Evolutionary conservation across 2,329 filamentous ascomycete genomes (phyloP).

Genomic region (Neocucurbitaria cava): DNA sequence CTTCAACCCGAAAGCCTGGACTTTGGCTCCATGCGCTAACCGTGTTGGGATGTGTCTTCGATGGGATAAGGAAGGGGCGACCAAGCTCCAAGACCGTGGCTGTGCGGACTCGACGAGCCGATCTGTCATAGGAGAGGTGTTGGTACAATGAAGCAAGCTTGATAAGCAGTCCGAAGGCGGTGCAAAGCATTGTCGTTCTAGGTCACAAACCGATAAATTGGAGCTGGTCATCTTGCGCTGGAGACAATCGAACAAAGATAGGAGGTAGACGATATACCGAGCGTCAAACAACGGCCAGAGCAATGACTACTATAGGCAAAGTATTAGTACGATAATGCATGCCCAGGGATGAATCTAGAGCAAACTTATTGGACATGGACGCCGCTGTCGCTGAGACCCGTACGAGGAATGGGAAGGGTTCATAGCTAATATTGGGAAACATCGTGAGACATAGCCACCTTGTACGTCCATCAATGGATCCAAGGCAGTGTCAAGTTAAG

Average conservation of each 20-base stretch:
- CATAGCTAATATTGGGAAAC: not conserved
- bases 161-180: not conserved
- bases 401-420: not conserved
- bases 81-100: constrained; percentile 20
- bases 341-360: not conserved
- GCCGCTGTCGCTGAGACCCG: not conserved
- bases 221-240: not conserved
- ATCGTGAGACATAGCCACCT: not conserved
- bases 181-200: not conserved
- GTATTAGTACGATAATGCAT: constrained; percentile 1
- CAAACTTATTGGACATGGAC: not conserved
- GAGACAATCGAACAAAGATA: not conserved
- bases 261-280: constrained; percentile 9
- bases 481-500: not conserved
- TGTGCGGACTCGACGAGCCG: not conserved
- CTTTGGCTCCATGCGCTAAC: constrained; percentile 11
- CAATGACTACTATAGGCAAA: not conserved
- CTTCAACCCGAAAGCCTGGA: constrained; percentile 18
- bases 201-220: not conserved
- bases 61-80: constrained; percentile 20
- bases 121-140: not conserved
- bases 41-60: constrained; percentile 13
- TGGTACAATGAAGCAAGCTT: not conserved
- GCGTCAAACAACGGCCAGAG: constrained; percentile 12
- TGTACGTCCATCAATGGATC: not conserved